Conservation (phyloP, 139 green algal genomes). For the Zygnema cylindricum region DNA sequence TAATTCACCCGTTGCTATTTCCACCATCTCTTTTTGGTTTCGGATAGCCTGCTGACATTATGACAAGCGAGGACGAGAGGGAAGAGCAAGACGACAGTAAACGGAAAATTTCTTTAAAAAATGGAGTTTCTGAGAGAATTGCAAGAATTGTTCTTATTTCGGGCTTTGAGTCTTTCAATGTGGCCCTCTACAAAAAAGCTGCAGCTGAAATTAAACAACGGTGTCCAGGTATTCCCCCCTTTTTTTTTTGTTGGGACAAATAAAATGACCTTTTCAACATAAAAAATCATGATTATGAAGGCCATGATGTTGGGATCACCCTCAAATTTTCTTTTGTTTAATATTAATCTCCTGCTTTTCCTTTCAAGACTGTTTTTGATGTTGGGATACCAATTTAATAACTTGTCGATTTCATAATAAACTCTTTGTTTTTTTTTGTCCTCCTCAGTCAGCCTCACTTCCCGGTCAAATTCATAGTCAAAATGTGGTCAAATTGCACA, state of each 20-base stretch:
- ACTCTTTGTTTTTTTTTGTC: no score
- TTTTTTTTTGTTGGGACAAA: not conserved
- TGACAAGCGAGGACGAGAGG: not conserved
- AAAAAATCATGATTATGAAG: conserved; percentile 6
- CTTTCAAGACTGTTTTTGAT: no score
- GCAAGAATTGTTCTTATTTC: conserved; percentile 88
- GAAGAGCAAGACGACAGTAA: not conserved
- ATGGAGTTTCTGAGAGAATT: not conserved
- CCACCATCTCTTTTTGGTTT: no score
- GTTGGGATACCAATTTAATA: no score
- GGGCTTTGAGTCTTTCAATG: conserved; percentile 98
- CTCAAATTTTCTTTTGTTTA: conserved; percentile 1
- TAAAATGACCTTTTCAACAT: conserved; percentile 6
- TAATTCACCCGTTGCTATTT: not conserved
- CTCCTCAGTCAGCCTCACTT: no score
- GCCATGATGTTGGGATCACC: not conserved
- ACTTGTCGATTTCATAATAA: no score
- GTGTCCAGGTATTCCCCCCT: conserved; percentile 47
- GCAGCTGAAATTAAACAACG: conserved; percentile 61
- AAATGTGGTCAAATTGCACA: no score
- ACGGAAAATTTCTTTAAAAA: not conserved
- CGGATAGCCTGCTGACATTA: not conserved
- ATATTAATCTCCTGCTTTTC: no score
- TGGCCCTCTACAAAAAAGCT: conserved; percentile 83
- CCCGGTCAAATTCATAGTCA: no score